Evolutionary conservation across 306 rosid genomes (phyloP), one percentile per base, ranked within the genome.

Genomic region (Calophaca sinica): DNA sequence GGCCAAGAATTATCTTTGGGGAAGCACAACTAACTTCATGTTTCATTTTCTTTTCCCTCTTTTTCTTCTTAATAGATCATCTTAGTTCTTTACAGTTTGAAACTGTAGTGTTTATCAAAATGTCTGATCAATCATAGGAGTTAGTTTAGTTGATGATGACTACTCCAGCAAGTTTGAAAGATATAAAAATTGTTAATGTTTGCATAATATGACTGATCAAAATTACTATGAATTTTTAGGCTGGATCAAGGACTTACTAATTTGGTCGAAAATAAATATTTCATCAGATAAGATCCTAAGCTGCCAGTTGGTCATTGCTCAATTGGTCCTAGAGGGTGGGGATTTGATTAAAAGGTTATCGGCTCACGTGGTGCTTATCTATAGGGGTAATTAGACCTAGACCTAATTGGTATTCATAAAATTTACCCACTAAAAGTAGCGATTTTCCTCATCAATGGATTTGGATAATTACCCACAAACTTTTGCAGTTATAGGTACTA

Each of bases 31-130:
- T 15, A 68, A 76, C 81, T 32, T 39, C 9, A 20, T 14, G 38
- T 58, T 62, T 73, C 20, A 48, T 72, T 67, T 66, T 60, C 26
- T 28, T 71, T 66, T 57, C 68, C 31, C 72, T 38, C n/a, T 26
- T 42, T 62, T 44, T 41, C 48, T 53, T 62, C 26, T 42, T 10
- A 60, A 73, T 59, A 6, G 42, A 32, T 38, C 80, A 42, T 33
- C 41, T 58, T 59, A 36, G 36, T 20, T 20, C 26, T 20, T 20
- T 20, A 20, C 1, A 1, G 26, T 49, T 80, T 74, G 31, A 58
- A 66, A 66, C 3, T 20, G 26, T 20, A n/a, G 60, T 53, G 28
- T 29, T 29, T 26, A 48, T 79, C 26, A 50, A 61, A 75, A 31
- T 15, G 65, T 63, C 36, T 53, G 52, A 75, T 28, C 64, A 75